These are phyloP conservation scores for Yamadazyma kanchanaburiensis DNA, from an alignment of 1,139 yeast species.

Conservation along the genomic window DNA sequence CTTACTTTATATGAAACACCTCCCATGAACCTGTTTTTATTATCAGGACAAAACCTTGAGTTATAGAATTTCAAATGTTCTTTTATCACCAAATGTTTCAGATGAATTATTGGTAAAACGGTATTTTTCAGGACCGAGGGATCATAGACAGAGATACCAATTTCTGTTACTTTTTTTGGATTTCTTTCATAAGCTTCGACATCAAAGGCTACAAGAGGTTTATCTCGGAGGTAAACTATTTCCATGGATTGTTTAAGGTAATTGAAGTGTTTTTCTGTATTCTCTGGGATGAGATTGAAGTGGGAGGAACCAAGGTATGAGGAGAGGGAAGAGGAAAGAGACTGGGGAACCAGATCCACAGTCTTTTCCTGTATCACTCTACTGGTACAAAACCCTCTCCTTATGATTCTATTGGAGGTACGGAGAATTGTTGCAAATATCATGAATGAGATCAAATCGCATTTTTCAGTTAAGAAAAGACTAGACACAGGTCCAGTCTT, in stretches of 20 bases:
- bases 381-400: too few relatives aligned
- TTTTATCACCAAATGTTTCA: constrained; percentile 55
- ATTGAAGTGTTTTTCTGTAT: constrained; percentile 12
- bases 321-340: too few relatives aligned
- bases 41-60: constrained; percentile 61
- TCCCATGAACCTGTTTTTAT: constrained; percentile 53
- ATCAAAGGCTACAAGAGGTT: constrained; percentile 56
- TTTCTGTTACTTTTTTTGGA: constrained; percentile 53
- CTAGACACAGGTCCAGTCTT: too few relatives aligned
- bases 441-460: too few relatives aligned
- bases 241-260: constrained; percentile 23
- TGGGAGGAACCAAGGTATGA: too few relatives aligned
- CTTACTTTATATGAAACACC: constrained; percentile 52
- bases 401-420: too few relatives aligned
- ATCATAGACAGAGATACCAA: constrained; percentile 67
- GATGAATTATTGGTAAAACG: constrained; percentile 42
- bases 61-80: constrained; percentile 49
- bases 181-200: constrained; percentile 63
- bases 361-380: too few relatives aligned
- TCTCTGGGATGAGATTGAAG: too few relatives aligned
- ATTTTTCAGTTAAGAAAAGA: too few relatives aligned
- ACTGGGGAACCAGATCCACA: too few relatives aligned
- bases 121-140: constrained; percentile 44
- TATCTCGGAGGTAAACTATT: constrained; percentile 25
- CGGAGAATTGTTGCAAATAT: too few relatives aligned